These are phyloP conservation scores for Fragaria vesca DNA, from an alignment of 306 rosid species.

Conservation along the genomic window DNA sequence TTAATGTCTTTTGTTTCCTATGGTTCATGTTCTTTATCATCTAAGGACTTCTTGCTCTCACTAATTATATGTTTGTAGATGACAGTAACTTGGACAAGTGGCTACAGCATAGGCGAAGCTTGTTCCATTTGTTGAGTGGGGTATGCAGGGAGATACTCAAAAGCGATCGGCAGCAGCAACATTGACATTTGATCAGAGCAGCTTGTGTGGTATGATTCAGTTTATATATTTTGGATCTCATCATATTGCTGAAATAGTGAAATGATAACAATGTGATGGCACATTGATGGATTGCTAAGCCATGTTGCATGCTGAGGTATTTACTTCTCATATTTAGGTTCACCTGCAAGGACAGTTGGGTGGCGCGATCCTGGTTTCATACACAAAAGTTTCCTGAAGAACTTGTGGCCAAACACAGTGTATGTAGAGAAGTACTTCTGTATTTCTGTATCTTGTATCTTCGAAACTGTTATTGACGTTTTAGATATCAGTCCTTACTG, in stretches of 20 bases:
- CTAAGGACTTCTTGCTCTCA: background rate
- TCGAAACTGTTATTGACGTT: background rate
- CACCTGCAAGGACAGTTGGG: slow-evolving; percentile 88
- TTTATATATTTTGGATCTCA: background rate
- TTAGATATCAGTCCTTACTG: slow-evolving; percentile 1
- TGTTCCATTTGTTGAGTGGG: slow-evolving; percentile 67
- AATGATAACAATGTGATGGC: background rate
- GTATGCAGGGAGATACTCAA: slow-evolving; percentile 34
- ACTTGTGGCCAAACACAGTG: slow-evolving; percentile 72
- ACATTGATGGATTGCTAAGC: background rate
- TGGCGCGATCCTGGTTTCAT: slow-evolving; percentile 96
- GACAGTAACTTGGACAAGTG: slow-evolving; percentile 97
- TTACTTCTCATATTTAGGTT: slow-evolving; percentile 40
- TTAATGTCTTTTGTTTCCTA: background rate
- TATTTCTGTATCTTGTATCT: background rate
- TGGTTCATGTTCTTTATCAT: background rate
- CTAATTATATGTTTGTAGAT: slow-evolving; percentile 45
- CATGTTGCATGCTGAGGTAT: slow-evolving; percentile 9
- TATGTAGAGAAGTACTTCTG: slow-evolving; percentile 29
- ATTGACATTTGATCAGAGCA: slow-evolving; percentile 66
- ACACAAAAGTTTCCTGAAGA: slow-evolving; percentile 78
- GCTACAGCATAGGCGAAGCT: slow-evolving; percentile 68
- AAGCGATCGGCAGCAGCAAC: slow-evolving; percentile 77
- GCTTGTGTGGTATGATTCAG: slow-evolving; percentile 74
- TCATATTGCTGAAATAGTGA: background rate